Base-by-base conservation (phyloP, 2,329 filamentous ascomycete genomes). In the Aspergillus aculeatinus region DNA sequence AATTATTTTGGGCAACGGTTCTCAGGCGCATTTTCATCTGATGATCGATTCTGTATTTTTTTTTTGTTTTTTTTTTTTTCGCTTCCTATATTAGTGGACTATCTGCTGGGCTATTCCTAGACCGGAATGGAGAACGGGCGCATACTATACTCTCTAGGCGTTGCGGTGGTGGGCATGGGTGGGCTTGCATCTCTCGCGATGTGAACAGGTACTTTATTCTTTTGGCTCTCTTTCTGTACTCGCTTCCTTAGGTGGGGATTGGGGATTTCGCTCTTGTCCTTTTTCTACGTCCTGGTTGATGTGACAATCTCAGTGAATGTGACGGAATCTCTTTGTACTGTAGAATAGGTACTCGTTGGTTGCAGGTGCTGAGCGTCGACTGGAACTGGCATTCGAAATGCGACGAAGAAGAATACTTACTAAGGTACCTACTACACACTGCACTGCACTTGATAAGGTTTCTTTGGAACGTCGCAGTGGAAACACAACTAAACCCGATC, bases 81-180 rank as follows among this genome's bases (percentile, higher is more conserved):
- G 48, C 27, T 63, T 60, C 44, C 53, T 48, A n/a, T 62, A 53
- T 60, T 66, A 62, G 44, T 63, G 57, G 66, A 69, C 63, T 67
- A 67, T 63, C 68, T 66, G 65, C 66, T 60, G 59, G 70, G 65
- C 67, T 57, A 67, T 69, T 66, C 68, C 70, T 66, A 65, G 59
- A 68, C 63, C 59, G 61, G 67, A 59, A 63, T 60, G 67, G 67
- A 64, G 62, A 65, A 60, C 63, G 60, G 65, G 67, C 67, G 67
- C 65, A 68, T 67, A 64, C 61, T 62, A 44, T 44, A 44, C 16
- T 44, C 55, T 63, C 61, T 59, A 60, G 67, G 67, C 67, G 67
- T 69, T 68, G 62, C 60, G 65, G 57, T 56, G 57, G 65, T 59
- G 61, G 65, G 61, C 58, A 60, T 61, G 60, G 64, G 56, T 63